Evolutionary conservation across 192 early-diverging fungal genomes (phyloP).

Genomic region (Bifiguratus adelaidae): DNA sequence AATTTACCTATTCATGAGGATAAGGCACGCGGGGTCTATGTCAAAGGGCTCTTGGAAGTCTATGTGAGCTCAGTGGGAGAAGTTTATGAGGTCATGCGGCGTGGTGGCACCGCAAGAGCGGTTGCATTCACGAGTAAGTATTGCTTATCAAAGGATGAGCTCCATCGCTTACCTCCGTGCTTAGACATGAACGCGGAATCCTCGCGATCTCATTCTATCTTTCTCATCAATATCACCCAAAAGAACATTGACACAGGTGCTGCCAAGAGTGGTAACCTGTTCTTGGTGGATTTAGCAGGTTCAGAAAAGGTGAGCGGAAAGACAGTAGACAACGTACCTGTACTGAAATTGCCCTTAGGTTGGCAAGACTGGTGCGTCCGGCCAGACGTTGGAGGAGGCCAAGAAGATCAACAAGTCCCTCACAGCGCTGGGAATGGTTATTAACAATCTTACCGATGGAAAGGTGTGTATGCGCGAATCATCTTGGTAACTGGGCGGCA

Average conservation of each 20-base stretch:
- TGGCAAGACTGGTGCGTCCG: constrained; percentile 94
- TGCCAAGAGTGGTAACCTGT: constrained; percentile 85
- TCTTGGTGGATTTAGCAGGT: constrained; percentile 97
- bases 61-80: constrained; percentile 93
- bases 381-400: constrained; percentile 96
- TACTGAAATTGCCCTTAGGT: constrained; percentile 17
- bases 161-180: constrained; percentile 2
- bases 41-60: constrained; percentile 94
- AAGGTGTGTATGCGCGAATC: constrained; percentile 43
- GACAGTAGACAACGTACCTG: background rate
- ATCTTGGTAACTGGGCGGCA: too few relatives aligned
- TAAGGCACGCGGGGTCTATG: constrained; percentile 93
- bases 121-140: constrained; percentile 86
- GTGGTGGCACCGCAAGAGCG: constrained; percentile 79
- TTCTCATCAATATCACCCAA: constrained; percentile 91
- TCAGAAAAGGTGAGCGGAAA: constrained; percentile 75
- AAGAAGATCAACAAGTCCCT: constrained; percentile 99
- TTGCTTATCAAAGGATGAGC: background rate
- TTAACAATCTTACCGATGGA: constrained; percentile 96
- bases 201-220: constrained; percentile 97
- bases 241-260: constrained; percentile 88
- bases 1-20: constrained; percentile 98
- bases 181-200: constrained; percentile 97
- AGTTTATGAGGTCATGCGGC: constrained; percentile 96
- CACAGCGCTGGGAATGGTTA: constrained; percentile 98